These are phyloP conservation scores for Adansonia gregorii DNA, from an alignment of 441 rosid species.

Conservation along the genomic window DNA sequence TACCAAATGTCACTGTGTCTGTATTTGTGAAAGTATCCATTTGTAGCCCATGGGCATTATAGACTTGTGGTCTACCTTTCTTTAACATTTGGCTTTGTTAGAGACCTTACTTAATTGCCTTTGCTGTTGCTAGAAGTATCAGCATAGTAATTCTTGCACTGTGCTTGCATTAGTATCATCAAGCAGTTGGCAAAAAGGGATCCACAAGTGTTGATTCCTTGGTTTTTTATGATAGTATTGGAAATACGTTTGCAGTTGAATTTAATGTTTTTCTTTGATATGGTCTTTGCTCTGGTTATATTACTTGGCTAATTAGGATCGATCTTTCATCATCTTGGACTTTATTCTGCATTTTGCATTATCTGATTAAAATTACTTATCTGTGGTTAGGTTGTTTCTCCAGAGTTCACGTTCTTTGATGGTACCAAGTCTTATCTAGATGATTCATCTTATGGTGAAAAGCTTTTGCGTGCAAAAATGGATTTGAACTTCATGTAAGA, in stretches of 20 bases:
- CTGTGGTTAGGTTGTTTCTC: slow-evolving; percentile 77
- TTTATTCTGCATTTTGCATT: not conserved
- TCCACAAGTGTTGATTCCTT: slow-evolving; percentile 16
- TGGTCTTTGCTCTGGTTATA: slow-evolving; percentile 20
- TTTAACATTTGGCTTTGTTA: not conserved
- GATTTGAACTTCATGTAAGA: slow-evolving; percentile 98
- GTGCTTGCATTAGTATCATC: not conserved
- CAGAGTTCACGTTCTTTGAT: slow-evolving; percentile 98
- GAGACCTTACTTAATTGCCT: not conserved
- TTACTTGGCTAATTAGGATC: slow-evolving; percentile 17
- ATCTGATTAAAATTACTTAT: slow-evolving; percentile 25
- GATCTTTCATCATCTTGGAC: slow-evolving; percentile 27
- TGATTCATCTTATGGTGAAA: slow-evolving; percentile 82
- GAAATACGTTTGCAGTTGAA: not conserved
- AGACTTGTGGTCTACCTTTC: not conserved
- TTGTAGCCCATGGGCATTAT: not conserved
- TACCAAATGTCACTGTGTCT: not conserved
- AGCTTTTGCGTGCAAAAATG: slow-evolving; percentile 93
- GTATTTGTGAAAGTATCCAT: not conserved
- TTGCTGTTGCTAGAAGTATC: slow-evolving; percentile 7
- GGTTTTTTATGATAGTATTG: slow-evolving; percentile 3
- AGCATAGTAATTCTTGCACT: not conserved
- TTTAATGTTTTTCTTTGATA: slow-evolving; percentile 16
- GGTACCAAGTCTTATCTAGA: slow-evolving; percentile 88
- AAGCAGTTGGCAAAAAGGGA: slow-evolving; percentile 1